Percentiles rank a stretch among this genome's conserved stretches.
Conservation (phyloP, 2,329 filamentous ascomycete genomes). For the Neopestalotiopsis sp. region DNA sequence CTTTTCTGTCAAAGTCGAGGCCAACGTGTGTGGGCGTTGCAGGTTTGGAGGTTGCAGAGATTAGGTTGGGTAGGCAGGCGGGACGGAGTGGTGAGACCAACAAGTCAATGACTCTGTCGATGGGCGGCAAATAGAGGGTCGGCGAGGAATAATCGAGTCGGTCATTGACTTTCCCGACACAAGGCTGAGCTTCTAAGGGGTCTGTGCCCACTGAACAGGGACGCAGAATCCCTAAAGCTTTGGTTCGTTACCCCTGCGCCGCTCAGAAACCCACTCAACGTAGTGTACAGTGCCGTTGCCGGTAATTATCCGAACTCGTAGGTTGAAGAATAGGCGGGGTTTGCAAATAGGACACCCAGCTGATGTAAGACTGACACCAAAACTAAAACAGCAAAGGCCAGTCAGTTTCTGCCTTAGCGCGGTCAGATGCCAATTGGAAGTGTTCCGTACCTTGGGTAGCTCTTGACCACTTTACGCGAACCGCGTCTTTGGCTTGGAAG, state of each 20-base stretch:
- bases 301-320: background rate
- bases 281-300: background rate
- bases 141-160: slow-evolving; percentile 4
- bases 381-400: background rate
- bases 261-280: no score
- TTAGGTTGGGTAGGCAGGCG: background rate
- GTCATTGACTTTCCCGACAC: background rate
- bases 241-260: no score
- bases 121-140: slow-evolving; percentile 13
- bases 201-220: background rate
- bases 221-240: no score
- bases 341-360: background rate
- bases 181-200: slow-evolving; percentile 6
- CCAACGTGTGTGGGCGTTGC: slow-evolving; percentile 4
- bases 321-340: no score
- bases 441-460: background rate
- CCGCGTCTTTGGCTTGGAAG: slow-evolving; percentile 27
- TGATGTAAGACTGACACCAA: background rate
- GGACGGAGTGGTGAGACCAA: background rate
- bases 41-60: background rate
- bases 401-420: background rate
- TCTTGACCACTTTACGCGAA: slow-evolving; percentile 34
- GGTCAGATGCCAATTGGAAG: slow-evolving; percentile 5
- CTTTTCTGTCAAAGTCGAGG: slow-evolving; percentile 15
- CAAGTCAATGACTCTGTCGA: background rate